Base-by-base conservation (phyloP, 306 rosid genomes). In the Trichosanthes truncata region DNA sequence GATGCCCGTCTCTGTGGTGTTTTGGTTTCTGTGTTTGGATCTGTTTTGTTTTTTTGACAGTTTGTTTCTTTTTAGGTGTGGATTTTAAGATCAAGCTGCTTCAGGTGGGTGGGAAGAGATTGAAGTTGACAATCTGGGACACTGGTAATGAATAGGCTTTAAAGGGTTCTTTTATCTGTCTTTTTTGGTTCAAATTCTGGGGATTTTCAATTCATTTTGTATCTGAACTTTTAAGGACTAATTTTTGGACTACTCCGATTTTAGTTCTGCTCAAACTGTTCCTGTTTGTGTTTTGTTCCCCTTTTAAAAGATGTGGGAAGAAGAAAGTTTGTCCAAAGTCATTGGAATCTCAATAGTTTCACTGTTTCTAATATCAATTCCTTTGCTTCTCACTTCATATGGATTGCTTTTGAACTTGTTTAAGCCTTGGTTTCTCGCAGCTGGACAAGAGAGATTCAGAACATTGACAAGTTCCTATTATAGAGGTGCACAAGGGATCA, bases 71-170 rank as follows among this genome's bases (percentile, higher is more conserved):
- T 51, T 23, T 51, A 96, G 99, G 99, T 75, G 99, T 96, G 88
- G 99, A 96, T 90, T 96, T 96, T 81, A 96, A 93, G 91, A 90
- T 93, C 89, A 96, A 96, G 91, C 83, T 66, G 55, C 94, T 93
- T 45, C 83, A 93, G 15, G 94, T 93, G 4, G 94, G 88, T 52
- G 97, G 91, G 86, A 93, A 91, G 90, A 96, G 81, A 85, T 87
- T 93, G 81, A 96, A 96, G 87, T 85, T 96, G 82, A 96, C 96
- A n/a, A 93, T 96, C 73, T 96, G 99, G 99, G 99, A 96, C 76
- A 96, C 99, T 21, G 99, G 99, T 96, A 89, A 87, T 25, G 15
- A 14, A 38, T 14, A 6, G 15, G 48, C 45, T 68, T 3, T 40
- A 10, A 35, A n/a, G 35, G 52, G 75, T 33, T 76, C 65, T 45